These are phyloP conservation scores for Mesostigma viride DNA, from an alignment of 139 green algal genomes.

Conservation along the genomic window DNA sequence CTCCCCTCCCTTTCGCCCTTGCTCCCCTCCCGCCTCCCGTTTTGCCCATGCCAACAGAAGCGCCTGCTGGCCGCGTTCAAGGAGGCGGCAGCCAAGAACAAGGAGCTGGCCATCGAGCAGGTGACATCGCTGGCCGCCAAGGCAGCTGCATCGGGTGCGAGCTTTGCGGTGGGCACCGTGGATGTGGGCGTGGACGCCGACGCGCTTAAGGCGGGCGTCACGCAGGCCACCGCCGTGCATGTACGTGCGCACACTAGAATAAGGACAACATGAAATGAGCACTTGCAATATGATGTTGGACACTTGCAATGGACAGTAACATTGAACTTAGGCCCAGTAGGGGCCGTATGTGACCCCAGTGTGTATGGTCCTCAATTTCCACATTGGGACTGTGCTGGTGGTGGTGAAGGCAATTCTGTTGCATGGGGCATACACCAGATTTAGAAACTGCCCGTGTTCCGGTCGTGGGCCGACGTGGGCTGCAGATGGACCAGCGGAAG, in stretches of 20 bases:
- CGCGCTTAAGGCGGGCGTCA: conserved; percentile 52
- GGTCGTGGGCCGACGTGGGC: too few species aligned
- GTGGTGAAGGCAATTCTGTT: too few species aligned
- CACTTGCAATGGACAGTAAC: neutral
- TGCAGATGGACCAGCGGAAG: too few species aligned
- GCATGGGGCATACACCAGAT: too few species aligned
- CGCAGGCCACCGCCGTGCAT: conserved; percentile 18
- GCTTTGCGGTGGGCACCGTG: conserved; percentile 26
- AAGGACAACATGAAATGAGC: neutral
- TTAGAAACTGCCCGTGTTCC: too few species aligned
- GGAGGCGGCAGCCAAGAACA: conserved; percentile 57
- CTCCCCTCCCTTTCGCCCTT: neutral
- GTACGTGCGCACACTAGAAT: conserved; percentile 3
- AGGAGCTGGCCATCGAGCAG: conserved; percentile 39
- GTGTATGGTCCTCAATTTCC: neutral
- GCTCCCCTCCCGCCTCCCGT: too few species aligned
- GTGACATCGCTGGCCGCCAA: conserved; percentile 24
- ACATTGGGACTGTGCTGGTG: neutral
- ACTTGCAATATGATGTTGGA: conserved; percentile 3
- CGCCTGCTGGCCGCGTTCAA: conserved; percentile 61
- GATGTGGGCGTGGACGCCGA: conserved; percentile 60
- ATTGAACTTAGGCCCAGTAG: neutral
- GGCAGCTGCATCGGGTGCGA: conserved; percentile 21
- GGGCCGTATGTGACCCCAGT: neutral
- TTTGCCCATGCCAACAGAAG: conserved; percentile 36